phyloP scores from a whole-genome alignment of 768 basidiomycete genomes.

The Lentinus tigrinus region DNA sequence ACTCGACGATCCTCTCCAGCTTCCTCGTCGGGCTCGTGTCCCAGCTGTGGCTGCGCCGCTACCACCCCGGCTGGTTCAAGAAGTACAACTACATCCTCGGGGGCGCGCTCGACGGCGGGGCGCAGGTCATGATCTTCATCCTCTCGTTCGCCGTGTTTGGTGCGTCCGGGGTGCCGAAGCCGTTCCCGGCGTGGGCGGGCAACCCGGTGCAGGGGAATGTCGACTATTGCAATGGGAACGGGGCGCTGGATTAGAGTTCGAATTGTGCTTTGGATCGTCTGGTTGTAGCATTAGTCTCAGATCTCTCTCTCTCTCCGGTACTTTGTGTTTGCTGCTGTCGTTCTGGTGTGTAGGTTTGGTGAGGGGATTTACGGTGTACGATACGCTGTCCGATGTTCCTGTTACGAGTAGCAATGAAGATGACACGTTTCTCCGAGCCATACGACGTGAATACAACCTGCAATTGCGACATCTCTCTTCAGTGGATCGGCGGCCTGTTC shows the following conservation, averaged over 20 bases:
- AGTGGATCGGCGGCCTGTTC: too few relatives aligned
- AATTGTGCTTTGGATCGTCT: neutral
- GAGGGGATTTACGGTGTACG: too few relatives aligned
- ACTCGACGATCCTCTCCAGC: conserved; percentile 44
- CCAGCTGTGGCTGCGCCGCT: conserved; percentile 51
- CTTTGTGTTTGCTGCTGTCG: neutral
- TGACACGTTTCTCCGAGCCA: too few relatives aligned
- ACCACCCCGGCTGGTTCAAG: conserved; percentile 66
- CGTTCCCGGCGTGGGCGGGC: conserved; percentile 58
- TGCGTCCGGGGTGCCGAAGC: conserved; percentile 46
- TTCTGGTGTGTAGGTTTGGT: neutral
- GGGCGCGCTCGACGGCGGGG: conserved; percentile 65
- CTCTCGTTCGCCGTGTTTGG: conserved; percentile 67
- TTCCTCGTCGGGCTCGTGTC: conserved; percentile 45
- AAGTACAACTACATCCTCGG: conserved; percentile 64
- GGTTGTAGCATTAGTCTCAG: neutral
- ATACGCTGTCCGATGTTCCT: too few relatives aligned
- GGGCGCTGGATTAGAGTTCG: conserved; percentile 42
- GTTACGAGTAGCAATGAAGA: too few relatives aligned
- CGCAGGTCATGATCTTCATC: conserved; percentile 64
- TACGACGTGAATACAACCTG: too few relatives aligned
- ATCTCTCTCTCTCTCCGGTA: neutral
- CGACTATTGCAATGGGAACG: conserved; percentile 61
- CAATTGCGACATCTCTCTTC: too few relatives aligned
- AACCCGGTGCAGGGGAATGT: conserved; percentile 53